Percentiles rank a stretch among this genome's conserved stretches.
Conservation (phyloP, 2,329 filamentous ascomycete species). For the Orbilia oligospora region DNA sequence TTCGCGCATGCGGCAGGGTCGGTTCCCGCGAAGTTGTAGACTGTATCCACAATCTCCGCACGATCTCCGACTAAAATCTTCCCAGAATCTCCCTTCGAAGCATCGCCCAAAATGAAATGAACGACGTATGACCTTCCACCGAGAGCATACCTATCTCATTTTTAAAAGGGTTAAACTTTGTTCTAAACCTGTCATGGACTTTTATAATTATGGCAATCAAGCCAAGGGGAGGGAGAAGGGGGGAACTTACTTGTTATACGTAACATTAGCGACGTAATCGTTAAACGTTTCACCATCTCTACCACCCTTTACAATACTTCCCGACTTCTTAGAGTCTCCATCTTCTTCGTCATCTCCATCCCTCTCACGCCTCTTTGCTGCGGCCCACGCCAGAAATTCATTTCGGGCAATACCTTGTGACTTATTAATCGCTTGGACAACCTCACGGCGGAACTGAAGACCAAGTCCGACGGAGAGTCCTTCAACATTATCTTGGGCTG, state of each 20-base stretch:
- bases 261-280: not conserved
- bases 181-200: too few species aligned
- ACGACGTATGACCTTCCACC: not conserved
- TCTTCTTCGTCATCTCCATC: too few species aligned
- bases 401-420: not conserved
- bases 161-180: too few species aligned
- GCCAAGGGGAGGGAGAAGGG: too few species aligned
- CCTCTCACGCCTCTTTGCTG: not conserved
- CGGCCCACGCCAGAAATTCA: not conserved
- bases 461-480: too few species aligned
- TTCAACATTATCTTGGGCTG: too few species aligned
- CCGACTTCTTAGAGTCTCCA: too few species aligned
- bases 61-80: not conserved
- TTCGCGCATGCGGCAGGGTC: not conserved
- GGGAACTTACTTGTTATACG: not conserved
- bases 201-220: too few species aligned
- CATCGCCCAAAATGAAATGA: not conserved
- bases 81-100: not conserved
- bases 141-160: not conserved
- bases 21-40: not conserved
- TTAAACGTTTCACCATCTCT: not conserved
- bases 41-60: not conserved
- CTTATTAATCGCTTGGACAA: not conserved
- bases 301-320: too few species aligned
- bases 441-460: too few species aligned